Conservation (phyloP, 2,329 filamentous ascomycete species). For the Macrophomina tecta region DNA sequence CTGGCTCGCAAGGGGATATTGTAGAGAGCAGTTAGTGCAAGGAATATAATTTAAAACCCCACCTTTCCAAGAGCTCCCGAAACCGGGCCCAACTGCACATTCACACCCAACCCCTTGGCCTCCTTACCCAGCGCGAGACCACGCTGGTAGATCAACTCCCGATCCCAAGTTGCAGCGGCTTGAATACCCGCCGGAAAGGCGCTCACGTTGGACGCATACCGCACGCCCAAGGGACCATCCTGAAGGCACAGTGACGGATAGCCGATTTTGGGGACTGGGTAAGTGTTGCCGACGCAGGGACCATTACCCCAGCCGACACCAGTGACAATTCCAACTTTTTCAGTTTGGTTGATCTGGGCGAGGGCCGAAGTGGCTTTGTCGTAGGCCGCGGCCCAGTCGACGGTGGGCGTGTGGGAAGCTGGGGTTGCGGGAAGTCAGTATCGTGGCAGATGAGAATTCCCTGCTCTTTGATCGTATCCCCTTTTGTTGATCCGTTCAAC, state of each 20-base stretch:
- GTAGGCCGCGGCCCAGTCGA: slow-evolving; percentile 10
- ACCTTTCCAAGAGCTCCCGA: slow-evolving; percentile 39
- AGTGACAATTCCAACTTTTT: slow-evolving; percentile 49
- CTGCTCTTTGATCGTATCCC: too few species aligned
- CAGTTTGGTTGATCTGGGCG: slow-evolving; percentile 45
- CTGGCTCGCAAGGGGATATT: too few species aligned
- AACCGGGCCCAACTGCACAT: slow-evolving; percentile 53
- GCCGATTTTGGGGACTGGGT: slow-evolving; percentile 41
- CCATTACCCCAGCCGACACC: slow-evolving; percentile 43
- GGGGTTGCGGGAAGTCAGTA: neutral
- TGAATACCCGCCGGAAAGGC: slow-evolving; percentile 49
- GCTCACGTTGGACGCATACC: slow-evolving; percentile 44
- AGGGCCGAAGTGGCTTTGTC: neutral
- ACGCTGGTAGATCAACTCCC: slow-evolving; percentile 41
- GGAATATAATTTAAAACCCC: neutral
- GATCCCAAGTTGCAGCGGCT: slow-evolving; percentile 47
- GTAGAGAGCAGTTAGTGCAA: too few species aligned
- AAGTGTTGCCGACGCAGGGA: slow-evolving; percentile 47
- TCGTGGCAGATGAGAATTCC: neutral
- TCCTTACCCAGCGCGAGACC: slow-evolving; percentile 46
- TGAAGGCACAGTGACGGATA: slow-evolving; percentile 48
- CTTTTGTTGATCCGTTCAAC: neutral
- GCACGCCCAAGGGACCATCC: slow-evolving; percentile 48
- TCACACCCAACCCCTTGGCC: slow-evolving; percentile 50
- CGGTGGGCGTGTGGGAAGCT: neutral